phyloP scores from a whole-genome alignment of 192 early-diverging fungal species.

The Haplosporangium gracile region DNA sequence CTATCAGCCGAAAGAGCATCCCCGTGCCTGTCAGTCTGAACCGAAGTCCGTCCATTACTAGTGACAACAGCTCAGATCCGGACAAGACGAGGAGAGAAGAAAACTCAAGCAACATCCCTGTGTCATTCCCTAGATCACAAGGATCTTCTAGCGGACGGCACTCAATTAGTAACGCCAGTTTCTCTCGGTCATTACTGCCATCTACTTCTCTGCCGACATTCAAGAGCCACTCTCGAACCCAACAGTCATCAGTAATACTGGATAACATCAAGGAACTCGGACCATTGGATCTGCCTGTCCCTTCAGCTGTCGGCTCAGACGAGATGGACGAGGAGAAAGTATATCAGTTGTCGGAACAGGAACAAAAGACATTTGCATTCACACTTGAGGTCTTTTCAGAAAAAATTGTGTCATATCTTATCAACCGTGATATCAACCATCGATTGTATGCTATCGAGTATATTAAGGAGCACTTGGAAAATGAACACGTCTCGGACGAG shows the following conservation, averaged over 20 bases:
- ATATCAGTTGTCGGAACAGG: conserved; percentile 49
- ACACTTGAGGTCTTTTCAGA: conserved; percentile 64
- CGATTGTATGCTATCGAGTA: conserved; percentile 68
- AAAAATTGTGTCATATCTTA: conserved; percentile 61
- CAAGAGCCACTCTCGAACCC: neutral
- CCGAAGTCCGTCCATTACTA: conserved; percentile 27
- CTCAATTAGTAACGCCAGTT: neutral
- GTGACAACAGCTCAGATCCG: conserved; percentile 48
- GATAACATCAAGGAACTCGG: neutral
- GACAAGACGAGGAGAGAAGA: conserved; percentile 18
- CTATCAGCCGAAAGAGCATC: conserved; percentile 22
- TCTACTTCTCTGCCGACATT: neutral
- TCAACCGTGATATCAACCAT: conserved; percentile 64
- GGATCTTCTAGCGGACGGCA: neutral
- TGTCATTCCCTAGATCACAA: conserved; percentile 17
- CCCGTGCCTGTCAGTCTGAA: neutral
- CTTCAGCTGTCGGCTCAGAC: neutral
- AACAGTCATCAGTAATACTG: neutral
- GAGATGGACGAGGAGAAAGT: conserved; percentile 11
- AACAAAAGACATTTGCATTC: conserved; percentile 38
- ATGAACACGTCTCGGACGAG: conserved; percentile 38
- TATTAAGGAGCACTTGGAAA: conserved; percentile 59
- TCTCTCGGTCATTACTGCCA: neutral
- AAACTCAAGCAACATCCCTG: conserved; percentile 19
- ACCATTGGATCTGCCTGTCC: neutral